These are phyloP conservation scores for Aspergillus novoparasiticus DNA, from an alignment of 2,329 filamentous ascomycete species.

Conservation along the genomic window DNA sequence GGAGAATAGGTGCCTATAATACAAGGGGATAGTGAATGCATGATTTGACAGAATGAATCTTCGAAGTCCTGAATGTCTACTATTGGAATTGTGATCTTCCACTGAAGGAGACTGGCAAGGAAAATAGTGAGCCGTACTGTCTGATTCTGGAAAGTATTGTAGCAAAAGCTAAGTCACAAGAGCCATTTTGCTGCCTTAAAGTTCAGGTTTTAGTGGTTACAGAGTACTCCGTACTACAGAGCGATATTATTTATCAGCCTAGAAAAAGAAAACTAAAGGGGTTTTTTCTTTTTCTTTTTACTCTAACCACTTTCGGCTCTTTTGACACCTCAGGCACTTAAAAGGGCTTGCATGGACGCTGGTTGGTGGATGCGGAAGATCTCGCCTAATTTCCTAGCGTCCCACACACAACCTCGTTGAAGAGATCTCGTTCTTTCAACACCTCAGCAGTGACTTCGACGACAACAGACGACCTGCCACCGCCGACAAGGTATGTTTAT, in stretches of 20 bases:
- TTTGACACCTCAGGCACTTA: constrained; percentile 17
- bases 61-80: not conserved
- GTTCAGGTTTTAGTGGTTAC: constrained; percentile 14
- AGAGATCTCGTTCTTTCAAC: constrained; percentile 36
- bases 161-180: no score
- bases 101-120: not conserved
- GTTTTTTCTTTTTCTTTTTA: not conserved
- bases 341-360: constrained; percentile 1
- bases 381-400: constrained; percentile 47
- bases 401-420: constrained; percentile 45
- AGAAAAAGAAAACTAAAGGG: not conserved
- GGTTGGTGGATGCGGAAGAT: constrained; percentile 24
- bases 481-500: constrained; percentile 48
- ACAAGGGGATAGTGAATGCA: not conserved
- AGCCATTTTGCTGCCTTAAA: constrained; percentile 6
- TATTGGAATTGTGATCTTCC: not conserved
- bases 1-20: not conserved
- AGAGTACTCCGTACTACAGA: not conserved
- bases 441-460: constrained; percentile 45
- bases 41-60: not conserved
- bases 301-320: not conserved
- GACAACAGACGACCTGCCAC: constrained; percentile 46
- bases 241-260: not conserved
- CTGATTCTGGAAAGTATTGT: no score
- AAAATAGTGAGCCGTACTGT: not conserved